phyloP scores from a whole-genome alignment of 352 stramenopile genomes.

The Nothophytophthora sp. region DNA sequence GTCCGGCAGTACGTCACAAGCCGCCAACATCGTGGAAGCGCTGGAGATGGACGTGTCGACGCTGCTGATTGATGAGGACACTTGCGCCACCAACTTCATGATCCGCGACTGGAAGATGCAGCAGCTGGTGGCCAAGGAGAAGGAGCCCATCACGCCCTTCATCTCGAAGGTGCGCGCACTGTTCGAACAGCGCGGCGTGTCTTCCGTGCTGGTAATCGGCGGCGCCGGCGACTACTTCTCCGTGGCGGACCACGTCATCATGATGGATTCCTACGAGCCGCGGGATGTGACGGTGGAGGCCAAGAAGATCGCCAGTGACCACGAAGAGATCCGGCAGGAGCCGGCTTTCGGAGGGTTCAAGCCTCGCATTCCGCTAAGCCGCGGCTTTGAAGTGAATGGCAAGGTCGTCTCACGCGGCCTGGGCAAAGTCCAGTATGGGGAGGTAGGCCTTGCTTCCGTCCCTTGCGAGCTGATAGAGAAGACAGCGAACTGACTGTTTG shows the following conservation, averaged over 20 bases:
- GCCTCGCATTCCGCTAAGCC: constrained; percentile 48
- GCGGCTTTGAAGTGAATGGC: constrained; percentile 62
- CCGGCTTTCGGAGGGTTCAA: constrained; percentile 49
- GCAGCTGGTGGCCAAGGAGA: constrained; percentile 93
- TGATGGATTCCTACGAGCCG: constrained; percentile 96
- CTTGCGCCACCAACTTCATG: constrained; percentile 98
- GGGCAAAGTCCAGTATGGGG: constrained; percentile 85
- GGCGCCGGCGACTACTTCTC: constrained; percentile 97
- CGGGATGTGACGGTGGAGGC: constrained; percentile 91
- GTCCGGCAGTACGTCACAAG: constrained; percentile 96
- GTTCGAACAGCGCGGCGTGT: constrained; percentile 88
- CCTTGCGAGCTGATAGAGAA: too few relatives aligned
- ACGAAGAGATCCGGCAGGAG: constrained; percentile 58
- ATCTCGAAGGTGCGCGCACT: constrained; percentile 95
- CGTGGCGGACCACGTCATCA: constrained; percentile 95
- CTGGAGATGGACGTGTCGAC: constrained; percentile 91
- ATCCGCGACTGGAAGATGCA: constrained; percentile 98
- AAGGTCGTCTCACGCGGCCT: constrained; percentile 80
- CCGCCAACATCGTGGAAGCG: constrained; percentile 95
- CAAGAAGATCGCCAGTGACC: constrained; percentile 88
- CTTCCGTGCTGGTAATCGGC: constrained; percentile 95
- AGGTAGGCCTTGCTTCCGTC: too few relatives aligned
- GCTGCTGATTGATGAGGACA: constrained; percentile 97
- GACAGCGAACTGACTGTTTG: too few relatives aligned
- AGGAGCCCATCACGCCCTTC: constrained; percentile 98